Base-by-base conservation (phyloP, 805 yeast species). In the Ogataea zsoltii region DNA sequence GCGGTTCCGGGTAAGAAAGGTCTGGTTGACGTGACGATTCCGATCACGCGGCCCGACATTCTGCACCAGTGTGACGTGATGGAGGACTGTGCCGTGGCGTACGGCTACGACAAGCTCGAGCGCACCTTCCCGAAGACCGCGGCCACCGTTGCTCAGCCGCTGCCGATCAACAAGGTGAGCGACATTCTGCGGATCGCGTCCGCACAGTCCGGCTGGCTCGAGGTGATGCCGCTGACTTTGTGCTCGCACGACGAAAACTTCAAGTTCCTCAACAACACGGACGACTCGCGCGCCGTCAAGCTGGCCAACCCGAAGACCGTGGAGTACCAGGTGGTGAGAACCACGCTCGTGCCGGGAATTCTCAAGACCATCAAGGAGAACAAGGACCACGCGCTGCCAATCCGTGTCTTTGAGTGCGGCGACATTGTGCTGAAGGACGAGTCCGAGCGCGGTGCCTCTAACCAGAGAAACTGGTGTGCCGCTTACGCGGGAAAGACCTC, bases 191-290 rank as follows among this genome's bases (percentile, higher is more conserved):
- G 99, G 72, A 65, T 76, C 40, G 97, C 97, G 36, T 82, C 95
- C 28, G 86, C 98, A 23, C 96, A 89, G 74, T 83, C 96, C 14
- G 96, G 97, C 33, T 94, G 96, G 94, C 71, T 83, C 48, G 99
- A 94, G 72, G 97, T 90, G 40, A 72, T 94, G 82, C 97, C 99
- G 33, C 78, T 94, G 65, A 94, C 97, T 19, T 75, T 94, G 62
- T 88, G 97, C 66, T 91, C 98, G 26, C 97, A 91, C 56, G 97
- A 91, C 65, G 99, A 94, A 75, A 94, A 94, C 73, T 94, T 90
- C 78, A 84, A 80, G 65, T 91, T 80, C 72, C 76, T 94, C 63
- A 83, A 88, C 65, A 74, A 76, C 41, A 63, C 62, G 33, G 97
- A 92, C 66, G 77, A 76, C 57, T 78, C 81, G n/a, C 71, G 70